A percentile compares a stretch with the other conserved stretches of the same genome.
Evolutionary conservation across 495 filamentous ascomycete genomes (phyloP).

Genomic region (Penicillium lividum): DNA sequence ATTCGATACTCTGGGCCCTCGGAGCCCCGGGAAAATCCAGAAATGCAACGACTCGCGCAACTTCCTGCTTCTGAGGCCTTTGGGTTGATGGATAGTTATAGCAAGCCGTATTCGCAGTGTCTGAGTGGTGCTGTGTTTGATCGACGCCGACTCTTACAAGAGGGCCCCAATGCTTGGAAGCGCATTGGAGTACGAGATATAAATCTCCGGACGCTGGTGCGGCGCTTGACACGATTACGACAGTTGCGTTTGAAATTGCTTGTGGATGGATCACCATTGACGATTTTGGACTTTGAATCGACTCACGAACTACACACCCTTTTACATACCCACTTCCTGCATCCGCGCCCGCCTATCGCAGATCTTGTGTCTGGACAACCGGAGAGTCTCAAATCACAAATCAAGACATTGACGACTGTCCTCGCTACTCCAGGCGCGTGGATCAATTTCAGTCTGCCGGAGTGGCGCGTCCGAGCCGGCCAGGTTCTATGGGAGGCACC

Average conservation of each 20-base stretch:
- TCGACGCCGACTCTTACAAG: slow-evolving; percentile 35
- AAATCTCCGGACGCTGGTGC: slow-evolving; percentile 34
- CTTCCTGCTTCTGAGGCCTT: slow-evolving; percentile 36
- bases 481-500: slow-evolving; percentile 73
- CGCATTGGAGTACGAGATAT: slow-evolving; percentile 46
- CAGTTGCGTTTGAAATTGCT: slow-evolving; percentile 41
- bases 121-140: slow-evolving; percentile 37
- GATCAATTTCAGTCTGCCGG: slow-evolving; percentile 76
- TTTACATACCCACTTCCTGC: slow-evolving; percentile 49
- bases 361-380: slow-evolving; percentile 28
- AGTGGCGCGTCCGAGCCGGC: slow-evolving; percentile 79
- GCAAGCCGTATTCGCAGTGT: slow-evolving; percentile 36
- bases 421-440: slow-evolving; percentile 56
- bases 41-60: slow-evolving; percentile 33
- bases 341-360: slow-evolving; percentile 32
- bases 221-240: slow-evolving; percentile 45
- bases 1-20: slow-evolving; percentile 42
- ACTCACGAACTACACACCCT: slow-evolving; percentile 44
- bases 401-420: slow-evolving; percentile 48
- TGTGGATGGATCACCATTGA: slow-evolving; percentile 30
- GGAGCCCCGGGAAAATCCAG: slow-evolving; percentile 27
- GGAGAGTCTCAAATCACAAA: slow-evolving; percentile 51
- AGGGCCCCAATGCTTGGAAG: slow-evolving; percentile 42
- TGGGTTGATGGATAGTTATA: slow-evolving; percentile 40
- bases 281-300: slow-evolving; percentile 45